These are phyloP conservation scores for Proliferodiscus dingleyae DNA, from an alignment of 2,329 filamentous ascomycete genomes.

Conservation along the genomic window DNA sequence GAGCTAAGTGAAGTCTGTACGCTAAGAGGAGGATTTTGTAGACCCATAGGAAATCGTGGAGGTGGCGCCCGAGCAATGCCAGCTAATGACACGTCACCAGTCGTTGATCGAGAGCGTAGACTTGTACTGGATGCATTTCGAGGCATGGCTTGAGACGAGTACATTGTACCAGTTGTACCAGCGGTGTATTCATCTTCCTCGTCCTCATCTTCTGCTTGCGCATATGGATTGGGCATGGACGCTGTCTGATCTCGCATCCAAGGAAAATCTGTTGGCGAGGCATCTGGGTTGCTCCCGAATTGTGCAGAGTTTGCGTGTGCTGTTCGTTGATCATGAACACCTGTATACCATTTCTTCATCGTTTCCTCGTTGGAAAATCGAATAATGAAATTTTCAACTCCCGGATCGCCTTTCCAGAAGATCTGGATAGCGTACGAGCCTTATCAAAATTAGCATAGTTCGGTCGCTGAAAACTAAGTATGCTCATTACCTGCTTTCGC, in stretches of 20 bases:
- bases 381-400: constrained; percentile 94
- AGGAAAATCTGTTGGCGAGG: constrained; percentile 60
- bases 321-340: constrained; percentile 73
- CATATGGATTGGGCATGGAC: constrained; percentile 77
- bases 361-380: constrained; percentile 86
- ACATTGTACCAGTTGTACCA: constrained; percentile 30
- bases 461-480: constrained; percentile 2
- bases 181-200: constrained; percentile 49
- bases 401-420: constrained; percentile 96
- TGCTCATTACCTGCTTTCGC: constrained; percentile 78
- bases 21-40: constrained; percentile 60
- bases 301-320: constrained; percentile 46
- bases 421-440: constrained; percentile 95
- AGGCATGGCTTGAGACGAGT: constrained; percentile 48
- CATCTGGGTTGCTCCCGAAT: constrained; percentile 41
- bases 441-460: constrained; percentile 37
- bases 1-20: constrained; percentile 54
- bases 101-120: constrained; percentile 70
- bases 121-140: constrained; percentile 71
- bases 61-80: constrained; percentile 57
- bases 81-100: constrained; percentile 62
- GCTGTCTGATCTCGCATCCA: constrained; percentile 68
- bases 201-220: constrained; percentile 57
- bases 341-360: constrained; percentile 86
- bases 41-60: constrained; percentile 59